Evolutionary conservation across 148 eudicot species (phyloP).

Genomic region (Silene conica): DNA sequence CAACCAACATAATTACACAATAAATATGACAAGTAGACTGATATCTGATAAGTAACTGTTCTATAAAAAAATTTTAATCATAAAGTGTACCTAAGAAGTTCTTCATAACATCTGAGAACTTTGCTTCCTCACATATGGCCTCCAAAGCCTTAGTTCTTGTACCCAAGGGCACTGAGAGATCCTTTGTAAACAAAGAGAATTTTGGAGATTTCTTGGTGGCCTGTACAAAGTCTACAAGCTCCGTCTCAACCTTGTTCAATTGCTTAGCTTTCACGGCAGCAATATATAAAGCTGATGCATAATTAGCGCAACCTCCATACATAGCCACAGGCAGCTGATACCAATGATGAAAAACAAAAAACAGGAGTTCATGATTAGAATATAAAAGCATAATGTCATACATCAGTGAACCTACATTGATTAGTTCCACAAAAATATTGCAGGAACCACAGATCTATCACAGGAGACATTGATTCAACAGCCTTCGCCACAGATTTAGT

Average conservation of each 20-base stretch:
- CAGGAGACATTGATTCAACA: too few relatives aligned
- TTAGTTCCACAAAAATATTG: too few relatives aligned
- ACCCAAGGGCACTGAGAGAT: conserved; percentile 49
- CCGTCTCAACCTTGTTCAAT: conserved; percentile 73
- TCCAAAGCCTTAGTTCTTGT: conserved; percentile 53
- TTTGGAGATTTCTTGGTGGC: conserved; percentile 54
- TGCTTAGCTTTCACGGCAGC: conserved; percentile 60
- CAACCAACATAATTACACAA: too few relatives aligned
- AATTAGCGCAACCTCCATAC: conserved; percentile 83
- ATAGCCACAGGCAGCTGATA: conserved; percentile 65
- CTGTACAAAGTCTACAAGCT: conserved; percentile 56
- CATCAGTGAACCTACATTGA: too few relatives aligned
- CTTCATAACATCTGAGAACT: conserved; percentile 68
- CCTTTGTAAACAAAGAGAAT: conserved; percentile 73
- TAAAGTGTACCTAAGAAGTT: conserved; percentile 66
- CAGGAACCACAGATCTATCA: too few relatives aligned
- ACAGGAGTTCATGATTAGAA: background rate
- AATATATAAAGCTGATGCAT: conserved; percentile 77
- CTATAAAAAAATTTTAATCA: background rate
- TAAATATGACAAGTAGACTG: too few relatives aligned
- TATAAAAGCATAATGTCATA: too few relatives aligned
- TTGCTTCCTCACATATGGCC: conserved; percentile 60
- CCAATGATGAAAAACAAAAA: conserved; percentile 6
- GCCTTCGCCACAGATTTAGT: too few relatives aligned
- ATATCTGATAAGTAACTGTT: too few relatives aligned